Evolutionary conservation across 2,329 filamentous ascomycete genomes (phyloP).

Genomic region (Cryphonectria nitschkei): DNA sequence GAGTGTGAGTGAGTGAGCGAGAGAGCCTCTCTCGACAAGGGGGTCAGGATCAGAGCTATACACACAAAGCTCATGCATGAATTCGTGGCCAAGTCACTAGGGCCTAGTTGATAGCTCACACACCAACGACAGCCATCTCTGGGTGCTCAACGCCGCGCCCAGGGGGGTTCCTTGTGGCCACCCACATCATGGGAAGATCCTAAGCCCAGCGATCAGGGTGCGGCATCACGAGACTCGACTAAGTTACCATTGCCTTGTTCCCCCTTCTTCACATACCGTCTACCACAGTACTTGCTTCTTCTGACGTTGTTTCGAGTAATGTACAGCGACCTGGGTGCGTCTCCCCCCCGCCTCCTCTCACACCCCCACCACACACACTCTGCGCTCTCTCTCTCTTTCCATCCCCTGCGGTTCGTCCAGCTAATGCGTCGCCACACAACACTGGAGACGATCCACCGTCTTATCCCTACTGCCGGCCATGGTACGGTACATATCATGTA

Average conservation of each 20-base stretch:
- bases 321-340: conserved; percentile 12
- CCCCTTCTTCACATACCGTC: conserved; percentile 9
- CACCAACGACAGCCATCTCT: conserved; percentile 37
- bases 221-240: conserved; percentile 22
- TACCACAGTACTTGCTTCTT: conserved; percentile 19
- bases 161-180: conserved; percentile 21
- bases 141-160: conserved; percentile 23
- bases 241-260: conserved; percentile 17
- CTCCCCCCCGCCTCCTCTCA: too few relatives aligned
- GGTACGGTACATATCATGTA: conserved; percentile 5
- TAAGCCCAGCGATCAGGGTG: conserved; percentile 24
- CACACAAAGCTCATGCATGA: conserved; percentile 47
- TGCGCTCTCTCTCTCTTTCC: conserved; percentile 8
- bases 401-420: conserved; percentile 25
- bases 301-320: conserved; percentile 29
- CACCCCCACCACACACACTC: background rate
- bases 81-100: conserved; percentile 48
- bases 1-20: background rate
- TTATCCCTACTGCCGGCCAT: conserved; percentile 22
- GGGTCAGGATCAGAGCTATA: conserved; percentile 17
- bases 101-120: conserved; percentile 42
- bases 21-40: conserved; percentile 19
- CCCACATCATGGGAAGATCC: conserved; percentile 18
- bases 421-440: conserved; percentile 26
- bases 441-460: conserved; percentile 24